Percentiles rank a stretch among this genome's conserved stretches.
phyloP scores from a whole-genome alignment of 129 eudicot species.

The Deinandra increscens region DNA sequence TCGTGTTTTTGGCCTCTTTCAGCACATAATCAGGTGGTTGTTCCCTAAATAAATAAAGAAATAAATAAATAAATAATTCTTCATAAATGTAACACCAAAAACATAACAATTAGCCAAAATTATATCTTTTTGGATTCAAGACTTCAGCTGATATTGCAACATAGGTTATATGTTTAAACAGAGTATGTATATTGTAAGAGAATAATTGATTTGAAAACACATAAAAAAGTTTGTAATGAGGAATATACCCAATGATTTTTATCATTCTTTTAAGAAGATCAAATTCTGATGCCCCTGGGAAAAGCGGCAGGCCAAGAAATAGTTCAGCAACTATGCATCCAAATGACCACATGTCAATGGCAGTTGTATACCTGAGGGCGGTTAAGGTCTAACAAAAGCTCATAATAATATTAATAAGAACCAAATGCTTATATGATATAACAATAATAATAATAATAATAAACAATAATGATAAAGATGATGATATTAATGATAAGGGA shows the following conservation, averaged over 20 bases:
- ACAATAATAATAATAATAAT: background rate
- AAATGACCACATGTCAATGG: constrained; percentile 99
- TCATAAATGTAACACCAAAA: background rate
- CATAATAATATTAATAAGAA: background rate
- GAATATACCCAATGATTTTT: constrained; percentile 75
- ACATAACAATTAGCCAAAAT: background rate
- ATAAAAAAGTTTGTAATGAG: background rate
- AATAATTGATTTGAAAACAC: background rate
- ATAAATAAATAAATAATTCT: constrained; percentile 14
- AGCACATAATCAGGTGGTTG: constrained; percentile 97
- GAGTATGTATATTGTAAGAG: background rate
- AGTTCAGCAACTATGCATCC: constrained; percentile 99
- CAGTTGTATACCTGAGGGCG: constrained; percentile 75
- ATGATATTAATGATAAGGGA: too few relatives aligned
- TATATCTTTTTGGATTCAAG: background rate
- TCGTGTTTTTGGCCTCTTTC: constrained; percentile 80
- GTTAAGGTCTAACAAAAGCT: constrained; percentile 50
- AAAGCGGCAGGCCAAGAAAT: constrained; percentile 93
- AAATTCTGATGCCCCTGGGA: constrained; percentile 95
- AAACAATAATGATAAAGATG: too few relatives aligned
- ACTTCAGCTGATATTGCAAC: background rate
- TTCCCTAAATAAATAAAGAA: constrained; percentile 46
- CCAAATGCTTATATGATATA: background rate
- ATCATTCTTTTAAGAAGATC: constrained; percentile 94
- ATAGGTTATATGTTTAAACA: background rate